Evolutionary conservation across 306 rosid genomes (phyloP), one percentile per base, ranked within the genome.

Genomic region (Gillenia trifoliata): DNA sequence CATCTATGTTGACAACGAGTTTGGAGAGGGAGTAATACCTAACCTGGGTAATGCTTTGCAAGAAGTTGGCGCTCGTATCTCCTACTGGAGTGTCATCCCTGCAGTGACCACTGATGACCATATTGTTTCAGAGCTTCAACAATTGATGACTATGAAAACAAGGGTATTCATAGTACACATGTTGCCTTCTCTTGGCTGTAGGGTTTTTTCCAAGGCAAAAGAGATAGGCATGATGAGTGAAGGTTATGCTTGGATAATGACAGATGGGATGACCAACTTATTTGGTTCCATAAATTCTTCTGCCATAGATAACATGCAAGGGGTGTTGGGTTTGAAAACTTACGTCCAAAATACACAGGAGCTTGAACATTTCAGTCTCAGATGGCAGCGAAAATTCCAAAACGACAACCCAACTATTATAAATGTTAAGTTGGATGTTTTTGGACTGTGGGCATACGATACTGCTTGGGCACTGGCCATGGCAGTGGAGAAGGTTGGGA

Each of bases 161-260:
- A 67, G 80, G 30, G 83, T 87, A 1, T 84, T 81, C 3, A 7
- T 84, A 0, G 79, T 84, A 2, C 90, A 86, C 28, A 79, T 78
- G 77, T 3, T 25, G 1, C 29, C 26, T 22, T 22, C 6, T 16
- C 56, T 82, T 1, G 79, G 80, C 0, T 25, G 75, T 17, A 23
- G 55, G 13, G 38, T 87, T 19, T 87, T 87, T 12, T 5, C 7
- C 23, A 80, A 22, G 28, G 89, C 88, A 0, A 69, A 47, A 11
- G 77, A 82, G 76, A 75, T 72, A 49, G 84, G 84, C 25, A 85
- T 87, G 84, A 82, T 80, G 81, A 11, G 22, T 3, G 41, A 80
- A 73, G 91, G 84, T 4, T 84, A 77, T 55, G 86, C 31, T 43
- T 87, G 90, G 90, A 82, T 87, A 1, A 20, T 71, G 36, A 84